These are phyloP conservation scores for Dendryphion nanum DNA, from an alignment of 2,329 filamentous ascomycete species.

Conservation along the genomic window DNA sequence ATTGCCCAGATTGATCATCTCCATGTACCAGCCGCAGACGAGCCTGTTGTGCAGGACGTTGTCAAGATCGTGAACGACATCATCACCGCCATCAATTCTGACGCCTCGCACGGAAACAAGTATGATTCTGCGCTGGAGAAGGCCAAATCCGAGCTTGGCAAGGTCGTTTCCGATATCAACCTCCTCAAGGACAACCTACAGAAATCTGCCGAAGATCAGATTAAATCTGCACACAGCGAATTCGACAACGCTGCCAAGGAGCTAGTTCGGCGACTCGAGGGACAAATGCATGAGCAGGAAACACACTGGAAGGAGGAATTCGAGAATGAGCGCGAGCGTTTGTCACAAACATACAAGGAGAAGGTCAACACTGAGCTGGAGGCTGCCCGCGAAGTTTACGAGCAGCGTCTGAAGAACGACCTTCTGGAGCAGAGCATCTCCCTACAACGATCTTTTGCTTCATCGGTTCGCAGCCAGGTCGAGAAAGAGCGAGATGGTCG, in stretches of 20 bases:
- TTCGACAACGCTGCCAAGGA: conserved; percentile 87
- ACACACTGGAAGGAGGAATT: conserved; percentile 83
- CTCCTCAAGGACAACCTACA: conserved; percentile 68
- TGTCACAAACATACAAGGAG: conserved; percentile 75
- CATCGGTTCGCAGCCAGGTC: conserved; percentile 75
- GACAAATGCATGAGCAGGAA: conserved; percentile 78
- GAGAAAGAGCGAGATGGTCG: conserved; percentile 86
- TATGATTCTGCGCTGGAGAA: conserved; percentile 77
- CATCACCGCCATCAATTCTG: conserved; percentile 88
- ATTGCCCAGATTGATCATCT: conserved; percentile 72
- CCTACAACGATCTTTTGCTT: conserved; percentile 80
- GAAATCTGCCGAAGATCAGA: conserved; percentile 70
- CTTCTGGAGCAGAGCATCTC: conserved; percentile 87
- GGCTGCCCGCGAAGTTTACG: conserved; percentile 74
- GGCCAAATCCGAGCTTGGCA: conserved; percentile 78
- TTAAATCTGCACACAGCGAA: conserved; percentile 67
- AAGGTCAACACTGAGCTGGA: conserved; percentile 77
- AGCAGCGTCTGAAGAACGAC: conserved; percentile 79
- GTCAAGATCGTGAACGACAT: conserved; percentile 96
- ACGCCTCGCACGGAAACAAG: conserved; percentile 68
- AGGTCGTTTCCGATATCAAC: conserved; percentile 76
- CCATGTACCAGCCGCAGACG: conserved; percentile 70
- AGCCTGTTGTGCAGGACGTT: conserved; percentile 87
- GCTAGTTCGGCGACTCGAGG: conserved; percentile 83
- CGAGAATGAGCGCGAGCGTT: conserved; percentile 77